phyloP scores from a whole-genome alignment of 495 filamentous ascomycete genomes.

The Daldinia concentrica region DNA sequence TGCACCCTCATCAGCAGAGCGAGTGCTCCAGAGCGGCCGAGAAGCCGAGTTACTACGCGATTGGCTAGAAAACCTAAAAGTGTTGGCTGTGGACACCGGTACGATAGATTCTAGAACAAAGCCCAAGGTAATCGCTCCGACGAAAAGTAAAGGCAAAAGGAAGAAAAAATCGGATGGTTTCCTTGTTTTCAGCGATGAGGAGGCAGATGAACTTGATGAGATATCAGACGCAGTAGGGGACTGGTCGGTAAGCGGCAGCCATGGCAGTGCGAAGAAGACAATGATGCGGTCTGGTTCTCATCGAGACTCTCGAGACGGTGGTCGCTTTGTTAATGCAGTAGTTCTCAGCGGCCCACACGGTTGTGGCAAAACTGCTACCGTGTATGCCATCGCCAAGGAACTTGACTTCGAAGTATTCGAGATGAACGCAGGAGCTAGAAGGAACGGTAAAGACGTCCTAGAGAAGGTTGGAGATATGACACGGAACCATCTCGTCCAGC shows the following conservation, averaged over 20 bases:
- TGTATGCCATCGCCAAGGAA: slow-evolving; percentile 96
- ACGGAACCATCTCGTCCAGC: slow-evolving; percentile 83
- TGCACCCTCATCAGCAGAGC: slow-evolving; percentile 71
- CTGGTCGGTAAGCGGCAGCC: slow-evolving; percentile 52
- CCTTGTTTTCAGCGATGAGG: slow-evolving; percentile 84
- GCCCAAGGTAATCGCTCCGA: slow-evolving; percentile 52
- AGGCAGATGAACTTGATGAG: slow-evolving; percentile 77
- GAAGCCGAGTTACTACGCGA: slow-evolving; percentile 78
- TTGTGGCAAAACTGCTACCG: slow-evolving; percentile 91
- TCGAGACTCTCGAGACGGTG: slow-evolving; percentile 55
- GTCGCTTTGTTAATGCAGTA: slow-evolving; percentile 66
- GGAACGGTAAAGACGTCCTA: slow-evolving; percentile 88
- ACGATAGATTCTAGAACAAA: slow-evolving; percentile 57
- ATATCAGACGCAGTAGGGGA: slow-evolving; percentile 70
- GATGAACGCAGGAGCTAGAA: slow-evolving; percentile 82
- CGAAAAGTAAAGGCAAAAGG: slow-evolving; percentile 71
- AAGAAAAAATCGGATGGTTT: slow-evolving; percentile 86
- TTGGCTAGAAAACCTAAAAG: slow-evolving; percentile 81
- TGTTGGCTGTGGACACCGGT: slow-evolving; percentile 76
- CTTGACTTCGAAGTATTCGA: slow-evolving; percentile 95
- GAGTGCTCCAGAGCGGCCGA: slow-evolving; percentile 79
- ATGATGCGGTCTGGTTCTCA: slow-evolving; percentile 66
- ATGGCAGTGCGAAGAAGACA: slow-evolving; percentile 63
- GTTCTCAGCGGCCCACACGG: slow-evolving; percentile 90
- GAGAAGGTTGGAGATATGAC: slow-evolving; percentile 98